These are phyloP conservation scores for Perkinsus olseni DNA, from an alignment of 169 alveolate species.

Conservation along the genomic window DNA sequence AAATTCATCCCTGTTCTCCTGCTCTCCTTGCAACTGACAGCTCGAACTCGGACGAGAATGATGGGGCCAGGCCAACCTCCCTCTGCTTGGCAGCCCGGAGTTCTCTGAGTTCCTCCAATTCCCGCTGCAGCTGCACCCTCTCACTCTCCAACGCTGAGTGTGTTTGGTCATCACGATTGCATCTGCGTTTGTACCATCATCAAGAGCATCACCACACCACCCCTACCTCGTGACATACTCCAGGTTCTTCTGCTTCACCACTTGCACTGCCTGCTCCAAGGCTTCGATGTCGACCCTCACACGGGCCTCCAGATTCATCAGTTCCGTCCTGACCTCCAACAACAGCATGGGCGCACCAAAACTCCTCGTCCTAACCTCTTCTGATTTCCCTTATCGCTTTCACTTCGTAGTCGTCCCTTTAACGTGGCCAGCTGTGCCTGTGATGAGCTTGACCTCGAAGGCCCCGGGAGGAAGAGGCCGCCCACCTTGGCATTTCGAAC, in stretches of 20 bases:
- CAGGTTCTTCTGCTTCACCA: neutral
- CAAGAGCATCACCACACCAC: neutral
- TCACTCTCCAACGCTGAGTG: neutral
- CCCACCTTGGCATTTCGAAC: neutral
- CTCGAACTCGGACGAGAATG: neutral
- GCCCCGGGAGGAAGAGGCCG: neutral
- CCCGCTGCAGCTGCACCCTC: neutral
- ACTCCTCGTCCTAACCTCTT: neutral
- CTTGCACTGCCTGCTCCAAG: neutral
- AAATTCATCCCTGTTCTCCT: neutral
- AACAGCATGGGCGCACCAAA: neutral
- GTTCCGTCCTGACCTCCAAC: neutral
- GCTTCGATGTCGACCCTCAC: constrained; percentile 2
- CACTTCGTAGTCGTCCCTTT: neutral
- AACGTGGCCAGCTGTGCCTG: neutral
- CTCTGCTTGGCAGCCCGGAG: neutral
- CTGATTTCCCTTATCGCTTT: neutral
- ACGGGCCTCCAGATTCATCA: constrained; percentile 3
- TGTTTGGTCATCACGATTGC: neutral
- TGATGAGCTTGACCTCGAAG: too few relatives aligned
- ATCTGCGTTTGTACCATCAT: neutral
- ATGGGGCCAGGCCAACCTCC: neutral
- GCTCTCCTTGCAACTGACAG: neutral
- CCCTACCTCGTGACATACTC: neutral
- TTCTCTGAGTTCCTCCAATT: neutral